Conservation (phyloP, 805 yeast genomes). For the Candida insectalens region DNA sequence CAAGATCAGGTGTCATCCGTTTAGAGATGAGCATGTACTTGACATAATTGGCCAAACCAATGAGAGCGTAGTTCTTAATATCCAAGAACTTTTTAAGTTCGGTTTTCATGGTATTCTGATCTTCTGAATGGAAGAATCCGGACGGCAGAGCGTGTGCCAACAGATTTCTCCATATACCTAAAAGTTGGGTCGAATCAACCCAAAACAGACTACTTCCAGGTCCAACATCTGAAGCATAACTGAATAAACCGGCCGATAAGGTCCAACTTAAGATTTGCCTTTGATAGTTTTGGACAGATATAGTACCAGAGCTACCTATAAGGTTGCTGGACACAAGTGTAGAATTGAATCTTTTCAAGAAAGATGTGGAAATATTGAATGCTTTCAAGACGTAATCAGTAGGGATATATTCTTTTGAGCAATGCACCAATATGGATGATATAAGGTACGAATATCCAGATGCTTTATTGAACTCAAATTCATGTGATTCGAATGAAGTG, state of each 20-base stretch:
- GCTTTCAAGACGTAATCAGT: constrained; percentile 23
- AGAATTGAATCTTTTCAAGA: constrained; percentile 25
- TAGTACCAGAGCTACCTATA: constrained; percentile 20
- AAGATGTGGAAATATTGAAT: constrained; percentile 19
- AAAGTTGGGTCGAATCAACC: constrained; percentile 47
- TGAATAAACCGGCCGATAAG: constrained; percentile 51
- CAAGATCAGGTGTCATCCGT: constrained; percentile 23
- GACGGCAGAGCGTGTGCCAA: constrained; percentile 40
- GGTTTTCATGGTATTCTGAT: constrained; percentile 19
- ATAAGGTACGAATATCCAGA: constrained; percentile 24
- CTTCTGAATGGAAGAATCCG: constrained; percentile 22
- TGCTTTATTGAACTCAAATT: constrained; percentile 17
- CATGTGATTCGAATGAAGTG: constrained; percentile 22
- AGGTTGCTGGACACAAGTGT: constrained; percentile 24
- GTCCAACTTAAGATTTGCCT: constrained; percentile 49
- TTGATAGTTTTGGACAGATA: constrained; percentile 24
- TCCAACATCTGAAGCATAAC: constrained; percentile 26
- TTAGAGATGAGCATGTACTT: constrained; percentile 30
- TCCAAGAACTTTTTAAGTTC: constrained; percentile 32
- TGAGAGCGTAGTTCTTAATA: constrained; percentile 47
- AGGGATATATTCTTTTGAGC: constrained; percentile 21
- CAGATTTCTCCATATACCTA: constrained; percentile 55
- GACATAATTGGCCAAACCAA: constrained; percentile 46
- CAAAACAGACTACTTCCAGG: constrained; percentile 41
- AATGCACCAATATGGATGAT: constrained; percentile 20